phyloP scores from a whole-genome alignment of 768 basidiomycete species.

The Lactarius akahatsu region DNA sequence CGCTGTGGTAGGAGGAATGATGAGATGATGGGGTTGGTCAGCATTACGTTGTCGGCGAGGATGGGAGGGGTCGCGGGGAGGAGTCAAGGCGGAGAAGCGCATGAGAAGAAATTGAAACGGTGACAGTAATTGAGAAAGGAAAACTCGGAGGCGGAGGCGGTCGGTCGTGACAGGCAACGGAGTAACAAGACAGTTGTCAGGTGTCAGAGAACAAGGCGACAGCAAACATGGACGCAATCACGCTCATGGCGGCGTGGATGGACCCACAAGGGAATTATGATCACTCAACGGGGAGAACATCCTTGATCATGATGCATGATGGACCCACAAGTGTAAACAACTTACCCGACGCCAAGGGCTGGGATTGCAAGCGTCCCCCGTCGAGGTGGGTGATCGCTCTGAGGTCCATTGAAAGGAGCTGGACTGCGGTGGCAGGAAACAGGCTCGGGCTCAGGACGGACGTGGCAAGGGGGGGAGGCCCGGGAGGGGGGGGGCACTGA shows the following conservation, averaged over 20 bases:
- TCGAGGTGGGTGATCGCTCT: slow-evolving; percentile 23
- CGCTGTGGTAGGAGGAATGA: not conserved
- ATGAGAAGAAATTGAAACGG: slow-evolving; percentile 1
- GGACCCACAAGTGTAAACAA: slow-evolving; percentile 30
- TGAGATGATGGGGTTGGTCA: slow-evolving; percentile 16
- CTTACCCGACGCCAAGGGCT: slow-evolving; percentile 20
- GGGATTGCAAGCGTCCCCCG: slow-evolving; percentile 17
- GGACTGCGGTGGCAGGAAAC: not conserved
- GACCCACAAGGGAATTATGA: not conserved
- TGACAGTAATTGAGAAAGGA: not conserved
- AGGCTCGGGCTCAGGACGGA: slow-evolving; percentile 3
- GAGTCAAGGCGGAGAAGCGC: slow-evolving; percentile 8
- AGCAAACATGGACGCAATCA: slow-evolving; percentile 2
- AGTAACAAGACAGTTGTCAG: not conserved
- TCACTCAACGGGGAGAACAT: not conserved
- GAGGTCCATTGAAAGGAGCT: slow-evolving; percentile 19
- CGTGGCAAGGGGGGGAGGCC: slow-evolving; percentile 8
- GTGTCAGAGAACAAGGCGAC: slow-evolving; percentile 2
- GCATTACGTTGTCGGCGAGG: slow-evolving; percentile 17
- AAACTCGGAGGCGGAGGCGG: slow-evolving; percentile 20
- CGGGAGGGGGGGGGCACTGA: not conserved
- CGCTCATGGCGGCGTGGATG: slow-evolving; percentile 1
- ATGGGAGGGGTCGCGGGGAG: not conserved
- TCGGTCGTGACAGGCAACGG: not conserved
- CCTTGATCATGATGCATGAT: slow-evolving; percentile 4